These are phyloP conservation scores for Boletellus ananas DNA, from an alignment of 768 basidiomycete genomes.

Conservation along the genomic window DNA sequence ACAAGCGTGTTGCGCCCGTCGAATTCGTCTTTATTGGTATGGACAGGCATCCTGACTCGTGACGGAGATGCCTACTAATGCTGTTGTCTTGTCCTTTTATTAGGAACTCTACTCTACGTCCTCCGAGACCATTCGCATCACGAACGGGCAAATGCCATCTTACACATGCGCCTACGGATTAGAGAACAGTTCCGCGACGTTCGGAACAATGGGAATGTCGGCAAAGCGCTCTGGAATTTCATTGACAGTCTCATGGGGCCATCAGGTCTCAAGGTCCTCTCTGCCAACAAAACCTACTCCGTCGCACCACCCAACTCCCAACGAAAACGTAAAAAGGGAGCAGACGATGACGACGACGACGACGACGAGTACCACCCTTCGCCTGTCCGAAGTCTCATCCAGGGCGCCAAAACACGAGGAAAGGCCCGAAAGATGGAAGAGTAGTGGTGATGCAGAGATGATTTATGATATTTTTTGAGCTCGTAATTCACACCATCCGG, in stretches of 20 bases:
- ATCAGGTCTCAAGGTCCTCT: conserved; percentile 28
- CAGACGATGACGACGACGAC: conserved; percentile 34
- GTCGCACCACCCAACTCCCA: conserved; percentile 10
- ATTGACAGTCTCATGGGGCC: conserved; percentile 42
- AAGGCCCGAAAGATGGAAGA: conserved; percentile 27
- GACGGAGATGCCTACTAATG: neutral
- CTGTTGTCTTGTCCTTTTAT: neutral
- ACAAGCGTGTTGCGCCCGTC: conserved; percentile 62
- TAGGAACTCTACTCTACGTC: conserved; percentile 66
- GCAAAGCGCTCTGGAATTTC: conserved; percentile 55
- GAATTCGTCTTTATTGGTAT: conserved; percentile 81
- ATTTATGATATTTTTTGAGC: neutral
- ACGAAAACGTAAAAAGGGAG: conserved; percentile 30
- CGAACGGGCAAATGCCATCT: conserved; percentile 53
- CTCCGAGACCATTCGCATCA: conserved; percentile 40
- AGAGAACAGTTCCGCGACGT: conserved; percentile 60
- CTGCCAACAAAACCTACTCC: conserved; percentile 16
- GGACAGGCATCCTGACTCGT: conserved; percentile 8
- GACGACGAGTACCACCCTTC: conserved; percentile 49
- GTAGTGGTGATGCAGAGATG: neutral
- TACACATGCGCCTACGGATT: conserved; percentile 52
- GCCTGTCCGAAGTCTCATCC: conserved; percentile 39
- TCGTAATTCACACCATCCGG: neutral
- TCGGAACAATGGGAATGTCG: conserved; percentile 55
- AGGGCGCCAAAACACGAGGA: conserved; percentile 39